Evolutionary conservation across 331 rosid genomes (phyloP), one percentile per base, ranked within the genome.

Genomic region (Telfairia occidentalis): DNA sequence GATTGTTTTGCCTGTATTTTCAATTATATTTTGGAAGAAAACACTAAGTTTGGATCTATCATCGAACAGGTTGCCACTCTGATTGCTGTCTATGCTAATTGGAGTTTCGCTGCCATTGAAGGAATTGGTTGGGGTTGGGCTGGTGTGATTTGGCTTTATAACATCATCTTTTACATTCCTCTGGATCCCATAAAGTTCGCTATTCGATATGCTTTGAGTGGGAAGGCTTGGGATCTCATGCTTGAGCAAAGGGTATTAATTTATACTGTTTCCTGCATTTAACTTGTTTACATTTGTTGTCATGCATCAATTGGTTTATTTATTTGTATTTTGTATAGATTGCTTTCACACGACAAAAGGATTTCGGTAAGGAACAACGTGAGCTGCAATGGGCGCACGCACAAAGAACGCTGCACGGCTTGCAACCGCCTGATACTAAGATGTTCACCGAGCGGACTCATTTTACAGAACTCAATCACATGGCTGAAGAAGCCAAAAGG

Each of bases 41-140:
- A 19, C 19, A 21, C 38, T 82, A 53, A 81, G 40, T 29, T 55
- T 55, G 66, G 71, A 40, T 77, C 30, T 60, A 21, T 79, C 48
- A 74, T 49, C 30, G 52, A 79, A 80, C 86, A 96, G 99, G 88
- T 92, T 71, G 99, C 99, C 71, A 96, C 99, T 65, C 79, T 96
- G 85, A 96, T 96, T 50, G 97, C 99, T 0, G 97, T 96, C 23
- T 92, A 96, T 73, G 97, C 99, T 57, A 96, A 75, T 81, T 96
- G 99, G 99, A 83, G 93, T 67, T 96, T 96, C 70, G 97, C 99
- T 71, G 97, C 97, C 19, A 96, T 96, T 78, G 92, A 96, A 87
- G 99, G 99, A 75, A 96, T 96, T 15, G 99, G 99, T 23, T 96
- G 99, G 99, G 97, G 99, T 74, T 96, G 99, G 99, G 99, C 99